phyloP scores from a whole-genome alignment of 176 grass and related monocot species.

The Triticum dicoccoides region DNA sequence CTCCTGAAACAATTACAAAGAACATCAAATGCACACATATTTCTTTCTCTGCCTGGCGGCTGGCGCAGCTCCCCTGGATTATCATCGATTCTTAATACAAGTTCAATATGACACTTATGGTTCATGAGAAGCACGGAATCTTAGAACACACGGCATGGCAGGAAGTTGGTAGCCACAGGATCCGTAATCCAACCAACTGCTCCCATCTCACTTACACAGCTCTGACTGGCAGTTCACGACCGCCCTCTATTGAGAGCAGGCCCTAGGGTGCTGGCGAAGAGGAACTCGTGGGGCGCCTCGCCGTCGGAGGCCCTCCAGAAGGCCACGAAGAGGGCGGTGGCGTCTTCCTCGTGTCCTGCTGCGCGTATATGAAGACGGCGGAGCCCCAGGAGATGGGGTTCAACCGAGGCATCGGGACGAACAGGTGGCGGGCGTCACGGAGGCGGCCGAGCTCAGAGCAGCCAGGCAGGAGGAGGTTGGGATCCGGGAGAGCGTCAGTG shows the following conservation, averaged over 20 bases:
- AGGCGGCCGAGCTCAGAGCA: constrained; percentile 42
- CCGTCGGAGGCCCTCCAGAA: neutral
- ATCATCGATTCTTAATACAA: neutral
- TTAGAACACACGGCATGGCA: neutral
- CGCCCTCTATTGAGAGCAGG: too few species aligned
- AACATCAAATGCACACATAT: constrained; percentile 63
- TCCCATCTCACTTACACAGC: too few species aligned
- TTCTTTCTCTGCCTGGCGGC: constrained; percentile 51
- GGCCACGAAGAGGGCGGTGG: constrained; percentile 21
- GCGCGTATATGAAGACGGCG: constrained; percentile 53
- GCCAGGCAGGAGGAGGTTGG: constrained; percentile 47
- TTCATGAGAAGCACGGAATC: neutral
- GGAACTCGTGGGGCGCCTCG: too few species aligned
- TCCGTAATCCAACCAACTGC: too few species aligned
- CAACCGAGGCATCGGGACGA: constrained; percentile 47
- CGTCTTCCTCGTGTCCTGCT: constrained; percentile 18
- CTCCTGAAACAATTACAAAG: constrained; percentile 52
- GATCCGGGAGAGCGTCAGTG: too few species aligned
- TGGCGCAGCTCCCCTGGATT: constrained; percentile 49
- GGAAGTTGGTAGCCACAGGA: too few species aligned
- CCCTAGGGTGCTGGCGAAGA: too few species aligned
- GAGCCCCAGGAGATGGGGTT: constrained; percentile 60
- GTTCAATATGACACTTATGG: neutral
- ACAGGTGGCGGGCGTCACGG: constrained; percentile 33
- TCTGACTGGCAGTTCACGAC: too few species aligned